Percentiles rank a stretch among this genome's conserved stretches.
Conservation (phyloP, 192 early-diverging fungal genomes). For the Dissophora globulifera region DNA sequence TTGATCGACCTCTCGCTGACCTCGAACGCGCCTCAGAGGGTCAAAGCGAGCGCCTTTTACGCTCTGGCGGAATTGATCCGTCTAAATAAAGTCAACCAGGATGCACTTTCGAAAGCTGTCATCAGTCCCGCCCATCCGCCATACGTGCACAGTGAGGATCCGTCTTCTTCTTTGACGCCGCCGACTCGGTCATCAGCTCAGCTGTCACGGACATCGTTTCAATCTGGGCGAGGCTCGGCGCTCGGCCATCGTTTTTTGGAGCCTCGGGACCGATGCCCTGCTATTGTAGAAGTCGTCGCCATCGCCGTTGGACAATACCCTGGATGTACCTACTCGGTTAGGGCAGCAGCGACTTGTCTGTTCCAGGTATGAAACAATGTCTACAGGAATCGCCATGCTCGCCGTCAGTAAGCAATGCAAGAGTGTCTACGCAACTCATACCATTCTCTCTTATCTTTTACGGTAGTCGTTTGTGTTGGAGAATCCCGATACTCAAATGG, state of each 20-base stretch:
- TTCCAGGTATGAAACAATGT: conserved; percentile 62
- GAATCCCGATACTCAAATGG: conserved; percentile 90
- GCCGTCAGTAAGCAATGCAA: not conserved
- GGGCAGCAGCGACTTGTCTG: conserved; percentile 87
- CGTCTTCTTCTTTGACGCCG: not conserved
- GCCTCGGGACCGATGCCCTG: conserved; percentile 71
- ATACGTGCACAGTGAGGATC: conserved; percentile 4
- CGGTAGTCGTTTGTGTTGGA: conserved; percentile 75
- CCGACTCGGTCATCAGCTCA: conserved; percentile 29
- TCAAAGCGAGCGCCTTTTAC: conserved; percentile 85
- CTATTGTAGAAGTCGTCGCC: conserved; percentile 82
- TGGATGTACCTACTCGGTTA: conserved; percentile 64
- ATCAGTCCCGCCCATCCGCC: conserved; percentile 67
- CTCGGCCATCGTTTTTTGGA: conserved; percentile 29
- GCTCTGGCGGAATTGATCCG: conserved; percentile 88
- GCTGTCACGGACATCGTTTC: conserved; percentile 30
- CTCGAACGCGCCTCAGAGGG: conserved; percentile 78
- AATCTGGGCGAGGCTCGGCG: conserved; percentile 26
- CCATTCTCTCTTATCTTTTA: conserved; percentile 1
- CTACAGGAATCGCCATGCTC: not conserved
- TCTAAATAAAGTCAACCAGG: conserved; percentile 80
- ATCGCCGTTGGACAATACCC: conserved; percentile 74
- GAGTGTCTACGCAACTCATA: too few species aligned
- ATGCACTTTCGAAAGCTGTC: conserved; percentile 75
- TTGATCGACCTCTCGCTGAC: conserved; percentile 84